Evolutionary conservation across 1,284 basidiomycete species (phyloP).

Genomic region (Apiotrichum gracile): DNA sequence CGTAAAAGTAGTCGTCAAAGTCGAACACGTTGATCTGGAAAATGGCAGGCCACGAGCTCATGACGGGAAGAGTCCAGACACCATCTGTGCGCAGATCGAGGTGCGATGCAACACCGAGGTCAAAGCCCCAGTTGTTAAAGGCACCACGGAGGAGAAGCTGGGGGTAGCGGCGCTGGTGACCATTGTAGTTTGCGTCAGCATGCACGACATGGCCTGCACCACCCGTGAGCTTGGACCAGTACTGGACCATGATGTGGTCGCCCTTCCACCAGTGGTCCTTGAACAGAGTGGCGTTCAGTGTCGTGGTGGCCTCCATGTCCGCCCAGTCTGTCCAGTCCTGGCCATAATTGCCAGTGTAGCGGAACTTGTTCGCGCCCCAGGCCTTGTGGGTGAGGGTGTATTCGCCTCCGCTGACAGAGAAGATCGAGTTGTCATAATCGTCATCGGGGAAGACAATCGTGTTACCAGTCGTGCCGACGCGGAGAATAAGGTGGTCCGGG

Average conservation of each 20-base stretch:
- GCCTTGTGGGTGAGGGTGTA: slow-evolving; percentile 75
- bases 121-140: slow-evolving; percentile 86
- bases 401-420: slow-evolving; percentile 57
- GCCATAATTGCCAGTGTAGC: slow-evolving; percentile 82
- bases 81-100: slow-evolving; percentile 61
- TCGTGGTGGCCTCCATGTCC: slow-evolving; percentile 65
- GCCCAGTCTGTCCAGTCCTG: slow-evolving; percentile 73
- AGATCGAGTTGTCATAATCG: slow-evolving; percentile 61
- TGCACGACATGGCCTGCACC: slow-evolving; percentile 66
- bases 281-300: slow-evolving; percentile 58
- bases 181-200: slow-evolving; percentile 61
- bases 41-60: slow-evolving; percentile 79
- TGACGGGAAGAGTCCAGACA: slow-evolving; percentile 53
- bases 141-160: slow-evolving; percentile 77
- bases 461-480: slow-evolving; percentile 68
- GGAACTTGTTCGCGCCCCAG: slow-evolving; percentile 75
- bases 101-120: slow-evolving; percentile 64
- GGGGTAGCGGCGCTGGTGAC: slow-evolving; percentile 64
- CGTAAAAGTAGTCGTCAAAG: slow-evolving; percentile 83
- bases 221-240: slow-evolving; percentile 65
- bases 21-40: slow-evolving; percentile 82
- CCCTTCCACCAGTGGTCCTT: slow-evolving; percentile 69
- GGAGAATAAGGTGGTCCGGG: slow-evolving; percentile 66
- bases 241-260: slow-evolving; percentile 79
- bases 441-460: slow-evolving; percentile 70